A percentile compares a stretch with the other conserved stretches of the same genome.
These are phyloP conservation scores for Penicillium sp. DNA, from an alignment of 2,329 filamentous ascomycete genomes.

Conservation along the genomic window DNA sequence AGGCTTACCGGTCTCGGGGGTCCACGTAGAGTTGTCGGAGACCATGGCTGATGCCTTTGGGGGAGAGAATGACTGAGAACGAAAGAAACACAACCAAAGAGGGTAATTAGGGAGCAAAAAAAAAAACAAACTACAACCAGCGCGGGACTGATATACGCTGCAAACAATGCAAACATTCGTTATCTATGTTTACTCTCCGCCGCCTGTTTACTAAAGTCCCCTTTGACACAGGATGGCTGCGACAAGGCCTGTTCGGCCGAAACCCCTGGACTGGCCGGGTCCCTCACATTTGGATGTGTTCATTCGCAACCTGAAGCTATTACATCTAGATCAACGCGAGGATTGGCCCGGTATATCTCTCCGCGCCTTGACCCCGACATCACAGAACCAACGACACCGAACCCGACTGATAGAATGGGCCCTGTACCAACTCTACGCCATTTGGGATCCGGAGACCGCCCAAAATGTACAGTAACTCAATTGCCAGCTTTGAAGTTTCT, in stretches of 20 bases:
- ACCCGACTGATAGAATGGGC: conserved; percentile 86
- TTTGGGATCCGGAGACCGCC: conserved; percentile 78
- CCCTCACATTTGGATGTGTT: conserved; percentile 65
- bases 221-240: conserved; percentile 34
- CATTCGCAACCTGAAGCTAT: conserved; percentile 76
- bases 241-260: conserved; percentile 31
- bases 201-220: conserved; percentile 13
- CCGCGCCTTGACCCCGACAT: conserved; percentile 68
- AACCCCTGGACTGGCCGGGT: conserved; percentile 39
- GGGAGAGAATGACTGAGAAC: conserved; percentile 4
- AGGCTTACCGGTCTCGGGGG: conserved; percentile 37
- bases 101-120: background rate
- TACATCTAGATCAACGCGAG: conserved; percentile 71
- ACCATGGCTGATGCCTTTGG: conserved; percentile 25
- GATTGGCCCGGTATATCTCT: conserved; percentile 79
- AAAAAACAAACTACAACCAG: conserved; percentile 2
- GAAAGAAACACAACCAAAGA: conserved; percentile 5
- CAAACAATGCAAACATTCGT: conserved; percentile 30
- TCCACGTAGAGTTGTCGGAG: conserved; percentile 36
- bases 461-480: conserved; percentile 57
- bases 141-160: conserved; percentile 11
- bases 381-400: conserved; percentile 76
- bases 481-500: background rate
- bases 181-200: conserved; percentile 27
- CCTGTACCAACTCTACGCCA: conserved; percentile 78